Evolutionary conservation across 1,139 yeast species (phyloP), one percentile per base, ranked within the genome.

Genomic region (Lodderomyces theae): DNA sequence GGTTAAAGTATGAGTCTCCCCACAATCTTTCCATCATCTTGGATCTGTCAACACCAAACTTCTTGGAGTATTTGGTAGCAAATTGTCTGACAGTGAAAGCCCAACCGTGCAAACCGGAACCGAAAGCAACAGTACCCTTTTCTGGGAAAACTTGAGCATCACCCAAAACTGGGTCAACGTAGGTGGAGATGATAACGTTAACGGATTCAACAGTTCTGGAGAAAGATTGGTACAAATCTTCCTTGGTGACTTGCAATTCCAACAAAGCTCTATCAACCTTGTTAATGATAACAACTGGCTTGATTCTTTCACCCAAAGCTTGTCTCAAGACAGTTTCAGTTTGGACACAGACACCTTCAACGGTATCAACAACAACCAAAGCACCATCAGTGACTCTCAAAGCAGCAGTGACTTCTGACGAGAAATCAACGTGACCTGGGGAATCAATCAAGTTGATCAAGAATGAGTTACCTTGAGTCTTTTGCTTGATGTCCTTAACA

Each of bases 401-500:
- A 74, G 98, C 98, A 63, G 98, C 97, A 66, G 98, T 92, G 66
- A 92, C 98, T 79, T 92, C 98, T 61, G 98, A 92, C 53, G 97
- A 90, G 92, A 92, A 92, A 80, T 92, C 98, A 82, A 92, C 97
- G 97, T 92, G 98, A 86, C 98, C 98, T 76, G 98, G 98, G 60
- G 98, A 92, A 75, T 92, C 98, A 64, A 92, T 92, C 83, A 92
- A 82, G 87, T 92, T 92, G 62, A 92, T 81, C 78, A 92, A 86
- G 83, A 90, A 92, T 70, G 86, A 81, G 83, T 79, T 86, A 74
- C 97, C 97, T 23, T 69, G 85, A 56, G 96, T 85, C 80, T 90
- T 89, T 79, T 92, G 97, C 72, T 81, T 77, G 77, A 92, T 90
- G 69, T 90, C 97, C 80, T 87, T 87, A 60, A 80, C 84, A 67